phyloP scores from a whole-genome alignment of 2,329 filamentous ascomycete genomes.

The Apiospora hydei region DNA sequence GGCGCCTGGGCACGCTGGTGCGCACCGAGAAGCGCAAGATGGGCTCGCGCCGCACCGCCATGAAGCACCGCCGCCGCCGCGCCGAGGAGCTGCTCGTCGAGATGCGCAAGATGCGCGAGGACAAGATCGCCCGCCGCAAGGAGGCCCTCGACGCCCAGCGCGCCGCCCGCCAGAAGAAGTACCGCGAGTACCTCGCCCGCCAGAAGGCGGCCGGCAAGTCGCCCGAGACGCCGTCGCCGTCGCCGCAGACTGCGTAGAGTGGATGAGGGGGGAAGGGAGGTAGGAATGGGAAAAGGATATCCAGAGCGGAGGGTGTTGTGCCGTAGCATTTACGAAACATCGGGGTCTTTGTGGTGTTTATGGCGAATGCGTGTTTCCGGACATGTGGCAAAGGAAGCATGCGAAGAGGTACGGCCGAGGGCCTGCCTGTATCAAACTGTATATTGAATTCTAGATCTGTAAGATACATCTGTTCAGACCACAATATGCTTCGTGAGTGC shows the following conservation, averaged over 20 bases:
- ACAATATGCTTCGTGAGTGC: background rate
- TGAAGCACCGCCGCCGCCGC: slow-evolving; percentile 56
- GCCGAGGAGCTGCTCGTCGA: slow-evolving; percentile 38
- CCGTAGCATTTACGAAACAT: background rate
- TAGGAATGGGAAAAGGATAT: background rate
- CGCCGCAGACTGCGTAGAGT: background rate
- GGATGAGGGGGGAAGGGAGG: too few species aligned
- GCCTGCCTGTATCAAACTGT: slow-evolving; percentile 20
- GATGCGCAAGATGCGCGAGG: slow-evolving; percentile 41
- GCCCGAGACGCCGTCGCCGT: background rate
- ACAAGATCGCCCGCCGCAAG: slow-evolving; percentile 41
- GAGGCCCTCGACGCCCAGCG: slow-evolving; percentile 39
- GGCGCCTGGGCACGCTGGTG: slow-evolving; percentile 62
- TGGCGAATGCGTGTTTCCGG: background rate
- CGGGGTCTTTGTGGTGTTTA: background rate
- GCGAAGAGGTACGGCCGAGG: background rate
- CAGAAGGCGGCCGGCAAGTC: slow-evolving; percentile 26
- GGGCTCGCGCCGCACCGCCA: slow-evolving; percentile 54
- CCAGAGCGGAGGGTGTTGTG: background rate
- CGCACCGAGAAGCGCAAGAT: slow-evolving; percentile 55
- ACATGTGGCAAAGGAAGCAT: background rate
- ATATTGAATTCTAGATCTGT: slow-evolving; percentile 19
- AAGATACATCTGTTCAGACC: background rate
- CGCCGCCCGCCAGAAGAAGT: slow-evolving; percentile 32
- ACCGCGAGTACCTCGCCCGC: slow-evolving; percentile 36